These are phyloP conservation scores for Metschnikowia santaceciliae DNA, from an alignment of 805 yeast species.

Conservation along the genomic window DNA sequence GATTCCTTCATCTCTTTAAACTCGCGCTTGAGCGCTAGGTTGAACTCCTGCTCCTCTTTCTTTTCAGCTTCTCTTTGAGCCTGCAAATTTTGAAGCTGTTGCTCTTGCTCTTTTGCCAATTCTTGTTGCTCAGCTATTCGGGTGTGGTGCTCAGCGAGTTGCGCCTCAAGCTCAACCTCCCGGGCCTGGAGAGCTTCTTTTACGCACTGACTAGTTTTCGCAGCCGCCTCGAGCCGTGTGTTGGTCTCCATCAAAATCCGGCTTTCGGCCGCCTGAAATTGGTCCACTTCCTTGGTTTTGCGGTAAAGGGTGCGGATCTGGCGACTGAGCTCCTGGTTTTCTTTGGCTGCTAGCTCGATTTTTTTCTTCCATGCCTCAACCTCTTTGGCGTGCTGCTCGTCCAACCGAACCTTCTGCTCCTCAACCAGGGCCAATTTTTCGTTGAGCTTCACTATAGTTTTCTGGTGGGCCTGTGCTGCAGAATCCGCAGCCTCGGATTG, in stretches of 20 bases:
- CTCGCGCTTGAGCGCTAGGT: conserved; percentile 1
- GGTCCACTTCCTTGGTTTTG: conserved; percentile 5
- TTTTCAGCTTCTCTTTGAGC: background rate
- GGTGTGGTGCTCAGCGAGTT: background rate
- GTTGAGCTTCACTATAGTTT: background rate
- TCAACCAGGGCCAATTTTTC: background rate
- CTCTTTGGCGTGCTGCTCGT: background rate
- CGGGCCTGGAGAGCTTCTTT: background rate
- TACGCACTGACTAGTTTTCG: background rate
- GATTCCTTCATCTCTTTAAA: conserved; percentile 2
- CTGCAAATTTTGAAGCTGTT: background rate
- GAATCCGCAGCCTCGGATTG: background rate
- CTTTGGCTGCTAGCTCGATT: background rate
- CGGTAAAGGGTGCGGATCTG: conserved; percentile 4
- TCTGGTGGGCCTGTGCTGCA: background rate
- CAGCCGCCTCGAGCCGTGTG: conserved; percentile 1
- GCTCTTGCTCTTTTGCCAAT: background rate
- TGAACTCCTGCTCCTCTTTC: conserved; percentile 1
- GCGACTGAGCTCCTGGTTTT: conserved; percentile 4
- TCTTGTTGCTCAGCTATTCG: background rate
- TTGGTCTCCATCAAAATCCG: conserved; percentile 2
- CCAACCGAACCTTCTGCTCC: conserved; percentile 1
- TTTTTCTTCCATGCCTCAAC: background rate
- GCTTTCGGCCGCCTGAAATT: conserved; percentile 9
- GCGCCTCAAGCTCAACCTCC: background rate